phyloP scores from a whole-genome alignment of 352 stramenopile species.

The Salisapilia sapeloensis region DNA sequence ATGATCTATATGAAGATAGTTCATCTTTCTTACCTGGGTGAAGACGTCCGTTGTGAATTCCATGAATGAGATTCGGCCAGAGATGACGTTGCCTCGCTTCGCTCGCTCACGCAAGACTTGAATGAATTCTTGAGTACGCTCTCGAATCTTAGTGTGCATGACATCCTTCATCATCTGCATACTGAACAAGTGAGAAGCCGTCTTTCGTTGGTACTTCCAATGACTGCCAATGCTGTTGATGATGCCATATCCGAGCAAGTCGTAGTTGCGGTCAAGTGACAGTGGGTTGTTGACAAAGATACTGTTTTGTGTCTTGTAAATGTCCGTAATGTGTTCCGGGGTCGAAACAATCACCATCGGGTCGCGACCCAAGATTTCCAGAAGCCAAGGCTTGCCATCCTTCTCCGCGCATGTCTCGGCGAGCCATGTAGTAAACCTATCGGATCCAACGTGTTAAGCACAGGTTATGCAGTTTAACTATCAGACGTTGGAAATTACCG shows the following conservation, averaged over 20 bases:
- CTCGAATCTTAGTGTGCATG: slow-evolving; percentile 15
- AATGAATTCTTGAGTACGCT: slow-evolving; percentile 11
- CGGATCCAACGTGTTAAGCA: too few species aligned
- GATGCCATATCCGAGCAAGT: slow-evolving; percentile 51
- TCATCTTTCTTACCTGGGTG: slow-evolving; percentile 27
- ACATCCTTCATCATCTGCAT: slow-evolving; percentile 24
- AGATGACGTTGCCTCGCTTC: slow-evolving; percentile 6
- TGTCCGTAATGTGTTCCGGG: slow-evolving; percentile 18
- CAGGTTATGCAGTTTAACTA: too few species aligned
- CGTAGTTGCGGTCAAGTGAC: slow-evolving; percentile 12
- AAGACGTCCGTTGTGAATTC: slow-evolving; percentile 51
- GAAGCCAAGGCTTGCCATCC: slow-evolving; percentile 14
- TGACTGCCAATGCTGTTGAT: slow-evolving; percentile 16
- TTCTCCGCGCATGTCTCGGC: slow-evolving; percentile 4
- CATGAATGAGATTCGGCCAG: slow-evolving; percentile 24
- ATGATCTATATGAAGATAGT: too few species aligned
- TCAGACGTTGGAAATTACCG: too few species aligned
- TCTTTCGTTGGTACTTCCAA: slow-evolving; percentile 59
- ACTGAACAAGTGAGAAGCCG: slow-evolving; percentile 73
- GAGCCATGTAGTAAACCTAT: too few species aligned
- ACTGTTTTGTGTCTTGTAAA: slow-evolving; percentile 34
- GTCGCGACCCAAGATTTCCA: slow-evolving; percentile 11
- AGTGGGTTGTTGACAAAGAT: slow-evolving; percentile 37
- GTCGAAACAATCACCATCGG: slow-evolving; percentile 20
- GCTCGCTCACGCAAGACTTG: slow-evolving; percentile 9